phyloP scores from a whole-genome alignment of 2,329 filamentous ascomycete genomes.

The Colletotrichum simmondsii region DNA sequence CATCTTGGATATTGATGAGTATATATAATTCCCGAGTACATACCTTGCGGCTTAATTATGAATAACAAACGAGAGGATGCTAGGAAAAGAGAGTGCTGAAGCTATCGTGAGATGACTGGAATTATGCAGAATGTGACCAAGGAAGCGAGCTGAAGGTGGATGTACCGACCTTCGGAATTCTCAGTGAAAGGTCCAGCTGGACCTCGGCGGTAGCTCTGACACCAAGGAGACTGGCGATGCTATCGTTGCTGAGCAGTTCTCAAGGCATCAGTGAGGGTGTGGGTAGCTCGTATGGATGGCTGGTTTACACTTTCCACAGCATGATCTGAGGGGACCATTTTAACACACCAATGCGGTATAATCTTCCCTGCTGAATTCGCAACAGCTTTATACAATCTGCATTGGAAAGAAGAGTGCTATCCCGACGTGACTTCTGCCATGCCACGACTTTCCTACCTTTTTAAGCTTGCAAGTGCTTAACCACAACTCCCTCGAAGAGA shows the following conservation, averaged over 20 bases:
- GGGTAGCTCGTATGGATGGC: no score
- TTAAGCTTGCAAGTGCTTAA: no score
- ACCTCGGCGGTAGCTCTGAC: constrained; percentile 81
- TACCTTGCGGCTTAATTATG: constrained; percentile 36
- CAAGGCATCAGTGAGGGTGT: constrained; percentile 45
- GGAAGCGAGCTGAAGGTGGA: neutral
- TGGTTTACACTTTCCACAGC: no score
- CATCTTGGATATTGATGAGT: constrained; percentile 33
- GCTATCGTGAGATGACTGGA: neutral
- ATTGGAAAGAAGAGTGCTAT: no score
- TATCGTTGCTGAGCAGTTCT: constrained; percentile 77
- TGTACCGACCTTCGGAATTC: neutral
- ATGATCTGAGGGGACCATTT: no score
- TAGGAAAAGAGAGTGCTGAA: neutral
- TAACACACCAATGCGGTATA: no score
- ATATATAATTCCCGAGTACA: constrained; percentile 46
- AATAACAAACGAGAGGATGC: constrained; percentile 36
- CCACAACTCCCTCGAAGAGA: neutral
- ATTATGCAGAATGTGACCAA: neutral
- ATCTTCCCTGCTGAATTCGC: no score
- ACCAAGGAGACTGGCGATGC: constrained; percentile 77
- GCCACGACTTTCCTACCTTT: no score
- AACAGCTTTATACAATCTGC: no score
- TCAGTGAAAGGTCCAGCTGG: constrained; percentile 46
- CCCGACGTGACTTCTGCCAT: no score